These are phyloP conservation scores for Aureobasidium lini DNA, from an alignment of 2,329 filamentous ascomycete species.

Conservation along the genomic window DNA sequence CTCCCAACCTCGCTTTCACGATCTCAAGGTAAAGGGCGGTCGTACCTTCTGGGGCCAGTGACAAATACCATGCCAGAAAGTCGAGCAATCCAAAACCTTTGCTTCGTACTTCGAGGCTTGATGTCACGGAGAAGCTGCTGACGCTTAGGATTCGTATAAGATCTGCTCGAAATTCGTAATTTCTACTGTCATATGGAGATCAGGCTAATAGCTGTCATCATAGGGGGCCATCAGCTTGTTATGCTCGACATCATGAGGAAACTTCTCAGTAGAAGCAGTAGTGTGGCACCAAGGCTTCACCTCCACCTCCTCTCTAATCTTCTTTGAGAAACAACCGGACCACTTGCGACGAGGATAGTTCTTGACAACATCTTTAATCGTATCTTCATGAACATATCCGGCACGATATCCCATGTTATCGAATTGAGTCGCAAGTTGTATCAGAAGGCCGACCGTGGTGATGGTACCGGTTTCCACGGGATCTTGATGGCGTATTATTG, in stretches of 20 bases:
- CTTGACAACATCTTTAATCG: slow-evolving; percentile 22
- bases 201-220: slow-evolving; percentile 12
- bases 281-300: slow-evolving; percentile 25
- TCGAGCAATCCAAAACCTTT: too few species aligned
- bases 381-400: slow-evolving; percentile 19
- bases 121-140: too few species aligned
- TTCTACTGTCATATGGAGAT: neutral
- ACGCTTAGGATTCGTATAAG: too few species aligned
- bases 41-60: too few species aligned
- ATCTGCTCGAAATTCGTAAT: too few species aligned
- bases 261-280: slow-evolving; percentile 14
- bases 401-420: slow-evolving; percentile 24
- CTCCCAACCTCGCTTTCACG: too few species aligned
- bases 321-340: slow-evolving; percentile 22
- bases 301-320: slow-evolving; percentile 22
- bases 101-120: too few species aligned
- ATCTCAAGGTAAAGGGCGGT: too few species aligned
- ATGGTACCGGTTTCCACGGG: slow-evolving; percentile 19
- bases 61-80: too few species aligned
- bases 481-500: slow-evolving; percentile 66
- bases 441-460: slow-evolving; percentile 21
- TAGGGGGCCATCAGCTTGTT: slow-evolving; percentile 24
- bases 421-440: slow-evolving; percentile 24
- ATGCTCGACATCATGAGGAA: slow-evolving; percentile 21
- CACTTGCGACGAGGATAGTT: slow-evolving; percentile 22